Base-by-base conservation (phyloP, 495 filamentous ascomycete genomes). In the Daldinia vernicosa region DNA sequence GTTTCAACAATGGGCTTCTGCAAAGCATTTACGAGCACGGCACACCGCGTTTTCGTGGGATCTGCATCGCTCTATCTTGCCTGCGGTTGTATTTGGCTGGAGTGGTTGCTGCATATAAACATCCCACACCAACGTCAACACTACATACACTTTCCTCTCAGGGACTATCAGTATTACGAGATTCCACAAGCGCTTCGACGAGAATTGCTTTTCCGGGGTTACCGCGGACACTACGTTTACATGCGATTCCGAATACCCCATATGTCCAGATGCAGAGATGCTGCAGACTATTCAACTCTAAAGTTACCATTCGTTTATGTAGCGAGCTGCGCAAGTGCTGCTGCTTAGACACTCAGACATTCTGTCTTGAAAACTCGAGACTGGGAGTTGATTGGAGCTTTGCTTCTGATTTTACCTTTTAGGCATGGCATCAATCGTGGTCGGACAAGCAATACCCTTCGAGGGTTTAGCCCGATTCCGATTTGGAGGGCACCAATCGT, bases 31-130 rank as follows among this genome's bases (percentile, higher is more conserved):
- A 59, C 66, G 4, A 65, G 62, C 45, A 63, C 43, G 47, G 66
- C 70, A 73, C 70, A 73, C 70, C 70, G 70, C 70, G 58, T 69
- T 73, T 73, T 73, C 62, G 39, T 65, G 22, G n/a, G 66, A 73
- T 73, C 70, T 73, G 54, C 70, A 63, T 24, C 51, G 35, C 64
- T 52, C 26, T 66, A 63, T 69, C 56, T 66, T 19, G 33, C 53
- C 17, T 30, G 40, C 33, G 50, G 65, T 72, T 33, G 54, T 35
- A 66, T 63, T 45, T 67, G 52, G 64, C 33, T 63, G 69, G 69
- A 24, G 58, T 45, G 26, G 58, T 32, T 43, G 40, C 33, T 37
- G 59, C 64, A 60, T 53, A 52, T 28, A 6, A 30, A 11, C 19
- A 47, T 47, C 27, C 50, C 50, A 15, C 50, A n/a, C 58, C 63